Evolutionary conservation across 371 early-diverging fungal genomes (phyloP).

Genomic region (Lichtheimia corymbifera): DNA sequence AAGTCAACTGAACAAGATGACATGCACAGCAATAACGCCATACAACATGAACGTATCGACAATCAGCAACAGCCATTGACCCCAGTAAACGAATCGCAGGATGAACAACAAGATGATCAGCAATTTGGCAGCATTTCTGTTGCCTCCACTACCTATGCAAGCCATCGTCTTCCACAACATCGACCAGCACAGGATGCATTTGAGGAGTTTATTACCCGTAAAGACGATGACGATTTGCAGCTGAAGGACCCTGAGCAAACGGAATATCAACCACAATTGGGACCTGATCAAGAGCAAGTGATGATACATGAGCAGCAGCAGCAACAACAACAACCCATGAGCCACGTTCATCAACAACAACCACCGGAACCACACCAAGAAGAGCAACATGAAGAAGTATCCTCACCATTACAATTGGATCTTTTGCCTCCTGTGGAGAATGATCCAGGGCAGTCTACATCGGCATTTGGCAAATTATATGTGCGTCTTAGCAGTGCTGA

Average conservation of each 20-base stretch:
- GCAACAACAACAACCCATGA: neutral
- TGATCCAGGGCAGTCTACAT: slow-evolving; percentile 1
- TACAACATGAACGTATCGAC: neutral
- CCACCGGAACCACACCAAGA: neutral
- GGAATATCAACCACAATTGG: no score
- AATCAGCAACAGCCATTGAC: neutral
- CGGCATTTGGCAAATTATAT: slow-evolving; percentile 40
- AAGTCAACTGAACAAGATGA: no score
- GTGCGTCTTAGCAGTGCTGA: slow-evolving; percentile 37
- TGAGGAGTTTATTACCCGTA: slow-evolving; percentile 1
- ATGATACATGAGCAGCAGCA: neutral
- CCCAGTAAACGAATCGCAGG: neutral
- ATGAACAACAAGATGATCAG: neutral
- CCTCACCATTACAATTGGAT: neutral
- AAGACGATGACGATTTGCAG: no score
- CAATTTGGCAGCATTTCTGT: slow-evolving; percentile 6
- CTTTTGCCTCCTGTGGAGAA: slow-evolving; percentile 3
- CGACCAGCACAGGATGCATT: slow-evolving; percentile 2
- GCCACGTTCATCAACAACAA: neutral
- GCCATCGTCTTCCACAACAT: slow-evolving; percentile 8
- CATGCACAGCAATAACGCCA: neutral
- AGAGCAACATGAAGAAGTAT: neutral
- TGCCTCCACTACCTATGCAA: neutral
- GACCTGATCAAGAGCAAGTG: no score
- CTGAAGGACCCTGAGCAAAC: no score